These are phyloP conservation scores for Daldinia childiae DNA, from an alignment of 495 filamentous ascomycete species.

Conservation along the genomic window DNA sequence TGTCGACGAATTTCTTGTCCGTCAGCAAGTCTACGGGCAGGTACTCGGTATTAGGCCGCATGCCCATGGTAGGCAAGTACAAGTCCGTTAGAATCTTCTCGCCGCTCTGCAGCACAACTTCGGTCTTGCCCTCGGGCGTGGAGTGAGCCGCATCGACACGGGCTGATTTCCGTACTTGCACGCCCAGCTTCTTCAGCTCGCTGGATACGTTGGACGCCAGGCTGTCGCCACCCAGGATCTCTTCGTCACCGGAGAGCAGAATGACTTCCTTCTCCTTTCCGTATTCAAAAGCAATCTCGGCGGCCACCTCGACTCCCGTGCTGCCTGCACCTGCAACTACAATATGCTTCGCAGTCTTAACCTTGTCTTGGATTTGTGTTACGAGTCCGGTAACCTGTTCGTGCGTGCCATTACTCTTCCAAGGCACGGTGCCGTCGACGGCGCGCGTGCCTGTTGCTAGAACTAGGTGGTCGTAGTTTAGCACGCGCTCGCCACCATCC, in stretches of 20 bases:
- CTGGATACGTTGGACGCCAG: slow-evolving; percentile 45
- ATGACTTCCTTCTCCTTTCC: slow-evolving; percentile 59
- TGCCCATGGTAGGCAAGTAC: slow-evolving; percentile 71
- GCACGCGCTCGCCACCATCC: slow-evolving; percentile 30
- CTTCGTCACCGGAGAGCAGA: slow-evolving; percentile 55
- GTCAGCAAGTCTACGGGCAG: slow-evolving; percentile 62
- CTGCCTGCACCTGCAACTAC: slow-evolving; percentile 56
- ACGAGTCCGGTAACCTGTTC: slow-evolving; percentile 47
- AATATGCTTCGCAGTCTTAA: slow-evolving; percentile 53
- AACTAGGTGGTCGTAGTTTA: slow-evolving; percentile 51
- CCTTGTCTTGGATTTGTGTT: slow-evolving; percentile 40
- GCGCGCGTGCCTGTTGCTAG: slow-evolving; percentile 45
- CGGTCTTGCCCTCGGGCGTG: slow-evolving; percentile 47
- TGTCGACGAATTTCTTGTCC: slow-evolving; percentile 60
- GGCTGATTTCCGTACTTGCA: slow-evolving; percentile 54
- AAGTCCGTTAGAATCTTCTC: slow-evolving; percentile 61
- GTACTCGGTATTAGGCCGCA: slow-evolving; percentile 68
- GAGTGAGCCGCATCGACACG: slow-evolving; percentile 45
- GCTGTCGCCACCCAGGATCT: slow-evolving; percentile 54
- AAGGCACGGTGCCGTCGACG: slow-evolving; percentile 46
- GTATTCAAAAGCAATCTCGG: slow-evolving; percentile 57
- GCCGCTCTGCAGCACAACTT: slow-evolving; percentile 51
- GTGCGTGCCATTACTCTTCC: slow-evolving; percentile 55
- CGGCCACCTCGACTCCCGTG: slow-evolving; percentile 56
- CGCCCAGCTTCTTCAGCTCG: slow-evolving; percentile 62